Evolutionary conservation across 345 rosid species (phyloP).

Genomic region (Citrus sinensis): DVS_A1.0 CM039163.1:10009501-10010000

Average conservation of each 20-base stretch:
- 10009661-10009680: slow-evolving; percentile 93
- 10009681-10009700: slow-evolving; percentile 90
- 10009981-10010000: slow-evolving; percentile 96
- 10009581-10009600: slow-evolving; percentile 74
- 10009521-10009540: slow-evolving; percentile 87
- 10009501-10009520: slow-evolving; percentile 64
- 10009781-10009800: slow-evolving; percentile 80
- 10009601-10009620: slow-evolving; percentile 52
- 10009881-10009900: slow-evolving; percentile 98
- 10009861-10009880: slow-evolving; percentile 85
- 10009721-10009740: slow-evolving; percentile 76
- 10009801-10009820: slow-evolving; percentile 96
- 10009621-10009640: slow-evolving; percentile 67
- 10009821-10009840: slow-evolving; percentile 92
- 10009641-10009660: slow-evolving; percentile 83
- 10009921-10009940: slow-evolving; percentile 70
- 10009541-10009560: slow-evolving; percentile 61
- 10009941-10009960: slow-evolving; percentile 89
- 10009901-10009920: slow-evolving; percentile 84
- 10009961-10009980: slow-evolving; percentile 94
- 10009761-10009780: slow-evolving; percentile 92
- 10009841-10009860: slow-evolving; percentile 85
- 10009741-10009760: slow-evolving; percentile 82
- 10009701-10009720: slow-evolving; percentile 39
- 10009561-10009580: slow-evolving; percentile 80